Percentiles rank a stretch among this genome's conserved stretches.
phyloP scores from a whole-genome alignment of 768 basidiomycete genomes.

The Lactarius psammicola region DNA sequence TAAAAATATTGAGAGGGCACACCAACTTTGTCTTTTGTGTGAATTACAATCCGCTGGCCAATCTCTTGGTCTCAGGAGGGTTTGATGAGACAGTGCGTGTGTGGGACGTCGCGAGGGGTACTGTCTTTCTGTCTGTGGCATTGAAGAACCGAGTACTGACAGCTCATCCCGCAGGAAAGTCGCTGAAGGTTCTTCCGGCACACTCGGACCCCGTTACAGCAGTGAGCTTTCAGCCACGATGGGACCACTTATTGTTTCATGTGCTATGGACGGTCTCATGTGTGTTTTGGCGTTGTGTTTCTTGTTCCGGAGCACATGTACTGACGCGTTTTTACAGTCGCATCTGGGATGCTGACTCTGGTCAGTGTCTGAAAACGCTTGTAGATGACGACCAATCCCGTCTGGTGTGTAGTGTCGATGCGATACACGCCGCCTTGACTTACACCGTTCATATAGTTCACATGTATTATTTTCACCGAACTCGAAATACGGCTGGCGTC shows the following conservation, averaged over 20 bases:
- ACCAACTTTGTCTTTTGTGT: conserved; percentile 95
- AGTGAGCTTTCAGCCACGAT: conserved; percentile 90
- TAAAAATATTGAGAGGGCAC: conserved; percentile 76
- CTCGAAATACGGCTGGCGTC: conserved; percentile 81
- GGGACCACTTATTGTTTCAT: conserved; percentile 93
- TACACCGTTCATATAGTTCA: conserved; percentile 48
- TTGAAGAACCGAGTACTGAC: not conserved
- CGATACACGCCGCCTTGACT: not conserved
- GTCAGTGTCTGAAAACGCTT: conserved; percentile 95
- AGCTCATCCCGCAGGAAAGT: conserved; percentile 52
- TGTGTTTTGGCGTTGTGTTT: conserved; percentile 41
- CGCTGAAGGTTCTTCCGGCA: conserved; percentile 86
- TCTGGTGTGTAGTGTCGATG: conserved; percentile 53
- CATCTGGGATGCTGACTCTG: conserved; percentile 96
- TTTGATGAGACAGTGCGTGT: conserved; percentile 95
- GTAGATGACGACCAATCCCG: conserved; percentile 96
- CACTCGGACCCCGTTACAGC: conserved; percentile 97
- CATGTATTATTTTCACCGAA: conserved; percentile 92
- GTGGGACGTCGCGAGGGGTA: conserved; percentile 95
- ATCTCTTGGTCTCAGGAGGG: conserved; percentile 88
- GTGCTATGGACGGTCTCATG: conserved; percentile 97
- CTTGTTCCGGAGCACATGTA: not conserved
- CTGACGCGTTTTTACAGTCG: conserved; percentile 53
- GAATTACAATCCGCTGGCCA: conserved; percentile 87
- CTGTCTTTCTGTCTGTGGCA: conserved; percentile 16